Percentiles rank a stretch among this genome's conserved stretches.
Evolutionary conservation across 2,329 filamentous ascomycete genomes (phyloP).

Genomic region (Claviceps sp.): DNA sequence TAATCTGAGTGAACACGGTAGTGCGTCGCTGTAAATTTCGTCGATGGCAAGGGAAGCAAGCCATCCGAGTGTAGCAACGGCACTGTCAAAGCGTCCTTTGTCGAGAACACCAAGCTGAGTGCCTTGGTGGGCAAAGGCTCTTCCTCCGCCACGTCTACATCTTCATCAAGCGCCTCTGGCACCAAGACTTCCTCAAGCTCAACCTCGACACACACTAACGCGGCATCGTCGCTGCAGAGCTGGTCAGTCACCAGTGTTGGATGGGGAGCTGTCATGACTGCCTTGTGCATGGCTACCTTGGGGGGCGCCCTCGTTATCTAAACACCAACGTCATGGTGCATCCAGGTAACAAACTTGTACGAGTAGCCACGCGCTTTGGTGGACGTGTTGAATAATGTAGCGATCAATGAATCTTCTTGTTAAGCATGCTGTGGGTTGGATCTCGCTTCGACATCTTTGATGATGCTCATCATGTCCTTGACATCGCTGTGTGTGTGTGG

Average conservation of each 20-base stretch:
- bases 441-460: too few species aligned
- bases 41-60: conserved; percentile 23
- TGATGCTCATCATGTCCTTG: too few species aligned
- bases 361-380: not conserved
- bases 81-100: conserved; percentile 17
- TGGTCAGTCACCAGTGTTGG: conserved; percentile 7
- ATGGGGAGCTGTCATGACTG: conserved; percentile 12
- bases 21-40: conserved; percentile 44
- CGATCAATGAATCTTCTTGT: not conserved
- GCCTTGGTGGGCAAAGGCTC: conserved; percentile 17
- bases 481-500: too few species aligned
- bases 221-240: conserved; percentile 12
- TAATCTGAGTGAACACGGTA: conserved; percentile 12
- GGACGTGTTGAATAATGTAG: not conserved
- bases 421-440: not conserved
- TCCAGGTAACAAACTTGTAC: not conserved
- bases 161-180: conserved; percentile 1
- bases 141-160: not conserved
- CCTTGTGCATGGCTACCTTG: conserved; percentile 15
- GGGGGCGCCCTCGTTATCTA: conserved; percentile 18
- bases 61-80: conserved; percentile 24
- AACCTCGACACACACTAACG: conserved; percentile 10
- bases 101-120: conserved; percentile 19
- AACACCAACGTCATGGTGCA: not conserved
- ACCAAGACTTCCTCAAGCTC: conserved; percentile 11